Evolutionary conservation across 768 basidiomycete genomes (phyloP).

Genomic region (Gelatoporia subvermispora): DNA sequence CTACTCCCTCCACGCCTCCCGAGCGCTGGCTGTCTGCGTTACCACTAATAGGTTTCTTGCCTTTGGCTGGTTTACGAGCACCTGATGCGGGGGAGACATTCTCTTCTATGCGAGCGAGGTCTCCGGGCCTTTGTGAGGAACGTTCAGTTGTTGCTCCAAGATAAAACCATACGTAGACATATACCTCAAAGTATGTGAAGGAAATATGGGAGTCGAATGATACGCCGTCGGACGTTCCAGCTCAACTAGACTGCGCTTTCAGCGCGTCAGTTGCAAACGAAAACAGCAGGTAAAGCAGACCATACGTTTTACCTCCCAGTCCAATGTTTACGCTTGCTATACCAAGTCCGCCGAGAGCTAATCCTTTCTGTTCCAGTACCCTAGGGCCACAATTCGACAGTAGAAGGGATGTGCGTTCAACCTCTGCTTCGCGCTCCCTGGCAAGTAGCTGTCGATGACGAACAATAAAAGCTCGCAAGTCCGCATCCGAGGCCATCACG

Average conservation of each 20-base stretch:
- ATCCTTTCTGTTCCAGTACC: constrained; percentile 82
- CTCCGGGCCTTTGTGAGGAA: constrained; percentile 72
- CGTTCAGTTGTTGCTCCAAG: too few relatives aligned
- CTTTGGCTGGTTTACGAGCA: constrained; percentile 35
- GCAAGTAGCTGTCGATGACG: constrained; percentile 63
- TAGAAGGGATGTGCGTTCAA: constrained; percentile 72
- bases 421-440: constrained; percentile 78
- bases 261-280: constrained; percentile 1
- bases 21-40: constrained; percentile 29
- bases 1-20: constrained; percentile 66
- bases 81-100: constrained; percentile 39
- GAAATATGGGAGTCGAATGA: constrained; percentile 64
- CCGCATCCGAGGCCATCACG: constrained; percentile 21
- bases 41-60: constrained; percentile 33
- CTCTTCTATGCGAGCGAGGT: constrained; percentile 82
- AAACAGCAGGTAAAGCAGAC: not conserved
- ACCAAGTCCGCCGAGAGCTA: constrained; percentile 73
- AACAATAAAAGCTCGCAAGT: constrained; percentile 54
- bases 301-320: constrained; percentile 88
- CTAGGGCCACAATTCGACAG: constrained; percentile 80
- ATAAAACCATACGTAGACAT: constrained; percentile 11
- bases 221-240: constrained; percentile 80
- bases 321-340: constrained; percentile 73
- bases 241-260: constrained; percentile 68
- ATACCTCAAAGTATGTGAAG: constrained; percentile 83